Percentiles rank a stretch among this genome's conserved stretches.
These are phyloP conservation scores for Hymenoscyphus fructigenus DNA, from an alignment of 2,329 filamentous ascomycete species.

Conservation along the genomic window DNA sequence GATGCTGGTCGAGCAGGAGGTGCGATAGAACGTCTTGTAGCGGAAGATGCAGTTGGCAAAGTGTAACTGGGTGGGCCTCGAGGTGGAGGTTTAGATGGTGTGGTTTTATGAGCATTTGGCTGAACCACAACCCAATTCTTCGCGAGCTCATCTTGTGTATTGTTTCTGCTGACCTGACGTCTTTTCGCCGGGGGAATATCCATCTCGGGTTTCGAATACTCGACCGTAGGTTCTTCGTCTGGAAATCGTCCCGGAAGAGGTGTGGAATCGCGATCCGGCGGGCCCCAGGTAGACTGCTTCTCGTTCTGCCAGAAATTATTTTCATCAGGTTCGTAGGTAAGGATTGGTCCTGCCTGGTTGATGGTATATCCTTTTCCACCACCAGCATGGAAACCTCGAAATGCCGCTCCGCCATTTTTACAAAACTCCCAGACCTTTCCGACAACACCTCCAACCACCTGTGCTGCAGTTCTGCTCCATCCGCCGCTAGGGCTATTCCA, in stretches of 20 bases:
- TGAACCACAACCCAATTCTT: slow-evolving; percentile 71
- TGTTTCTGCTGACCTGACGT: slow-evolving; percentile 46
- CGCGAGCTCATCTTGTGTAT: slow-evolving; percentile 52
- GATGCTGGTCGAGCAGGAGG: slow-evolving; percentile 27
- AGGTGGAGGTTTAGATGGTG: slow-evolving; percentile 20
- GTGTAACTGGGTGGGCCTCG: slow-evolving; percentile 26
- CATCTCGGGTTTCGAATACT: slow-evolving; percentile 37
- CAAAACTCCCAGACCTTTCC: slow-evolving; percentile 87
- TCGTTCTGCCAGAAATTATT: slow-evolving; percentile 16
- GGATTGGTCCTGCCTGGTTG: slow-evolving; percentile 11
- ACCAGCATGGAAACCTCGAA: slow-evolving; percentile 84
- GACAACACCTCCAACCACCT: slow-evolving; percentile 52
- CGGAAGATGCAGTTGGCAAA: slow-evolving; percentile 31
- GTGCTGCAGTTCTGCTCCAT: slow-evolving; percentile 56
- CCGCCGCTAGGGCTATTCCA: slow-evolving; percentile 35
- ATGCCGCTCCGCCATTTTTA: slow-evolving; percentile 57
- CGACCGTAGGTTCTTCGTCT: slow-evolving; percentile 47
- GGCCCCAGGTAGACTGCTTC: slow-evolving; percentile 17
- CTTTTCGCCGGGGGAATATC: slow-evolving; percentile 47
- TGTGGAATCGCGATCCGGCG: slow-evolving; percentile 35
- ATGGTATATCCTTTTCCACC: slow-evolving; percentile 67
- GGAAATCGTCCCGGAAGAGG: slow-evolving; percentile 56
- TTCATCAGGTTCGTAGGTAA: slow-evolving; percentile 13
- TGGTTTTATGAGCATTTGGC: slow-evolving; percentile 14
- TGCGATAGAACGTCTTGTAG: slow-evolving; percentile 17